A percentile compares a stretch with the other conserved stretches of the same genome.
Conservation (phyloP, 208 protist genomes). For the Crithidia mellificae region DNA sequence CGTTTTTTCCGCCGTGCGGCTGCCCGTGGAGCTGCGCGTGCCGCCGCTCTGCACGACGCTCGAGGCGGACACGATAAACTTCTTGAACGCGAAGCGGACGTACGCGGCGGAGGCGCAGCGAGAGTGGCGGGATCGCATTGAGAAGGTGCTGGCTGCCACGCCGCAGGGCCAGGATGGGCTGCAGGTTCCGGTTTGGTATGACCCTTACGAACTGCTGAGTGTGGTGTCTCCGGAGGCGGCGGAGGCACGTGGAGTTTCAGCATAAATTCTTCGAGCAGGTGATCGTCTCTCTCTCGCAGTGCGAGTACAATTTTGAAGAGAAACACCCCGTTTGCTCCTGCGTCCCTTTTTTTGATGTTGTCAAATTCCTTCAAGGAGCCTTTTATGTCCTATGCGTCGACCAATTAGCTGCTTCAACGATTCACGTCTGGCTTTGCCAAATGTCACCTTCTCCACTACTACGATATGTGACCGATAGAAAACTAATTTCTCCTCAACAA, state of each 20-base stretch:
- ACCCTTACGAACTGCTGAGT: slow-evolving; percentile 70
- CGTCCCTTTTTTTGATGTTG: too few species aligned
- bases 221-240: slow-evolving; percentile 27
- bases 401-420: too few species aligned
- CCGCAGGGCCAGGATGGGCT: slow-evolving; percentile 17
- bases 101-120: slow-evolving; percentile 51
- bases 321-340: too few species aligned
- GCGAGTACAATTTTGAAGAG: too few species aligned
- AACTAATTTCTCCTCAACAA: too few species aligned
- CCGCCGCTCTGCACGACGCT: slow-evolving; percentile 48
- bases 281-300: too few species aligned
- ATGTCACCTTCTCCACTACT: too few species aligned
- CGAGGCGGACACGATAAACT: slow-evolving; percentile 58
- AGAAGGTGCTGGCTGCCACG: slow-evolving; percentile 19
- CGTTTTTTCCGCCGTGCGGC: slow-evolving; percentile 48
- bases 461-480: too few species aligned
- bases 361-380: too few species aligned
- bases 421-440: too few species aligned
- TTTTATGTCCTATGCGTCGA: too few species aligned
- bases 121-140: slow-evolving; percentile 44
- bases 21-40: slow-evolving; percentile 65
- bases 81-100: slow-evolving; percentile 52
- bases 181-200: slow-evolving; percentile 74
- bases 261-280: background rate
- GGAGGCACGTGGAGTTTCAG: background rate